phyloP scores from a whole-genome alignment of 345 rosid genomes.

The Clarkia xantiana region DNA sequence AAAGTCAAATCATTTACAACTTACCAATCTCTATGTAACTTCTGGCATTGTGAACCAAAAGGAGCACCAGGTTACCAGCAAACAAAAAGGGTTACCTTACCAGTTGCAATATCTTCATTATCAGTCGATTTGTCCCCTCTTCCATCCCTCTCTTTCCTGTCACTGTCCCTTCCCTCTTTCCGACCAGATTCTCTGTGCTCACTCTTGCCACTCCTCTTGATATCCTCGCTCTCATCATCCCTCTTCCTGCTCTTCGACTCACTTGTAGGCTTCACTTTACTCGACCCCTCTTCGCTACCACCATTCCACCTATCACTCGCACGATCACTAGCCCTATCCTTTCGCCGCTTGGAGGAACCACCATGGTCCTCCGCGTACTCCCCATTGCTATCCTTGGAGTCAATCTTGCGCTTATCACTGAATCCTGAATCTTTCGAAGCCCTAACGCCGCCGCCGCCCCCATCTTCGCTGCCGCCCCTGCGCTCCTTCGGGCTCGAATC shows the following conservation, averaged over 20 bases:
- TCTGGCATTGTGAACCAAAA: no score
- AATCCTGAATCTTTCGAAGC: no score
- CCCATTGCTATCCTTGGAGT: slow-evolving; percentile 40
- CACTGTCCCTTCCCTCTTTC: slow-evolving; percentile 35
- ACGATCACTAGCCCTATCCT: slow-evolving; percentile 39
- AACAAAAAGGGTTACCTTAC: slow-evolving; percentile 12
- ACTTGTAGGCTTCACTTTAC: slow-evolving; percentile 39
- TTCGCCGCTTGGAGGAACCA: slow-evolving; percentile 50
- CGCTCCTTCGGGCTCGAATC: slow-evolving; percentile 44
- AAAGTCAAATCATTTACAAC: no score
- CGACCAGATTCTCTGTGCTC: slow-evolving; percentile 55
- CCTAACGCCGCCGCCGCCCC: no score
- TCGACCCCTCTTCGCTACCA: slow-evolving; percentile 40
- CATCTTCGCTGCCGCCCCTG: background rate
- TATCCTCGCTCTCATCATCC: slow-evolving; percentile 35
- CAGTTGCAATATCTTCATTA: slow-evolving; percentile 9
- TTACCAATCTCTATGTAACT: no score
- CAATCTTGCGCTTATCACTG: slow-evolving; percentile 42
- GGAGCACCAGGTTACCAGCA: background rate
- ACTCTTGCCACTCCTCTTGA: slow-evolving; percentile 34
- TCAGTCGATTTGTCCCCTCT: slow-evolving; percentile 9
- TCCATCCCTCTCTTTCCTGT: slow-evolving; percentile 25
- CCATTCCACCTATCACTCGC: slow-evolving; percentile 71
- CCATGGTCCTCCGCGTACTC: slow-evolving; percentile 46
- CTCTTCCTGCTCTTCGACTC: slow-evolving; percentile 56